Evolutionary conservation across 2,329 filamentous ascomycete genomes (phyloP).

Genomic region (Fusarium chlamydosporum): DNA sequence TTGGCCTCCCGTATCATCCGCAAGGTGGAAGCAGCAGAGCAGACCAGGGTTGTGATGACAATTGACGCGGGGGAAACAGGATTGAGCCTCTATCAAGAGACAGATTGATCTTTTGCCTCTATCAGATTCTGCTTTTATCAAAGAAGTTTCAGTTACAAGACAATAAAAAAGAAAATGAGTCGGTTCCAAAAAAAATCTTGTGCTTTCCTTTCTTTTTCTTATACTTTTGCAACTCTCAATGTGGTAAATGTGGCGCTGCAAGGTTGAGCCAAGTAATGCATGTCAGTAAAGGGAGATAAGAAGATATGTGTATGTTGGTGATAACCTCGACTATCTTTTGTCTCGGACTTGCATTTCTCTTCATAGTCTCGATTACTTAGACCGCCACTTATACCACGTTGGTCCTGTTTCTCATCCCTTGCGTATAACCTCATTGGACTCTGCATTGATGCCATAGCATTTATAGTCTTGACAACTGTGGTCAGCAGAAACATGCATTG

Average conservation of each 20-base stretch:
- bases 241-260: conserved; percentile 6
- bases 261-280: conserved; percentile 21
- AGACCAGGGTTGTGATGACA: conserved; percentile 24
- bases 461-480: conserved; percentile 3
- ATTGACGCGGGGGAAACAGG: conserved; percentile 14
- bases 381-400: conserved; percentile 24
- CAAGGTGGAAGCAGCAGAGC: not conserved
- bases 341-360: conserved; percentile 28
- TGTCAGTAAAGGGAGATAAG: conserved; percentile 20
- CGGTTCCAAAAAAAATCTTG: not conserved
- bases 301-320: conserved; percentile 1
- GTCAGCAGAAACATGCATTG: conserved; percentile 25
- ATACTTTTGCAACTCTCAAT: not conserved
- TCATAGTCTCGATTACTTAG: conserved; percentile 12
- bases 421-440: conserved; percentile 37
- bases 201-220: not conserved
- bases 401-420: conserved; percentile 29
- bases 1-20: conserved; percentile 28
- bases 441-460: conserved; percentile 15
- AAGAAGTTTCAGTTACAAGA: conserved; percentile 11
- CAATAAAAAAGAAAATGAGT: conserved; percentile 14
- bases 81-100: conserved; percentile 6
- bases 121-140: not conserved
- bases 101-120: conserved; percentile 3
- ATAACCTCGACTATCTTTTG: conserved; percentile 9